Evolutionary conservation across 1,284 basidiomycete genomes (phyloP), one percentile per base, ranked within the genome.

Genomic region (Cryptococcus floricola): DNA sequence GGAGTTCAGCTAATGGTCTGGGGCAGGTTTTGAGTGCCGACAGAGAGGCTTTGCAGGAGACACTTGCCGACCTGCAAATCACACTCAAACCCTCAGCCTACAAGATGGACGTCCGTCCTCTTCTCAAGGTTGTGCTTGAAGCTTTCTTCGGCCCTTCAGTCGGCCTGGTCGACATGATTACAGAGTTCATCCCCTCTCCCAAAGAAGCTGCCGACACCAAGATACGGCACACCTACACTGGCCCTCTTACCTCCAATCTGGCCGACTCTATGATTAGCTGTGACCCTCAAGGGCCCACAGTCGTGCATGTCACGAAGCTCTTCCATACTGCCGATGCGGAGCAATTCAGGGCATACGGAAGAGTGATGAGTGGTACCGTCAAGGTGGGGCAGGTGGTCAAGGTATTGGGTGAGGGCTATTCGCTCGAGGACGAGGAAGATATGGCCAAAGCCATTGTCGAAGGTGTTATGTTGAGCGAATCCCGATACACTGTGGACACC

Each of bases 341-440:
- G 65, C 90, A 89, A 42, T 98, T 99, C 82, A 83, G 94, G 54
- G 93, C 96, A 5, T 95, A 95, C 68, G 96, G 95, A 25, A 85
- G 96, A 59, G 87, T 99, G 18, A 82, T 98, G 76, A 93, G 91
- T 66, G 96, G 96, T 18, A 95, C 92, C 0, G 79, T 96, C 14
- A 80, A 82, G 65, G 86, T 88, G 62, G 93, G 92, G 5, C 84
- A 85, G 79, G 81, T 86, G 31, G 83, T 99, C 66, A 96, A 95
- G 78, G 94, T 98, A n/a, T 82, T 98, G 10, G 96, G 96, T 55
- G 95, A 98, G 75, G 90, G 91, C 0, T 99, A 93, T 75, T 95
- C 93, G 10, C 88, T 89, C 13, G 94, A 98, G 68, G 96, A 98
- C 69, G 95, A 98, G 77, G 96, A 99, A 77, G 96, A 99, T 72